phyloP scores from a whole-genome alignment of 2,329 filamentous ascomycete genomes.

The Uncinocarpus reesii region DNA sequence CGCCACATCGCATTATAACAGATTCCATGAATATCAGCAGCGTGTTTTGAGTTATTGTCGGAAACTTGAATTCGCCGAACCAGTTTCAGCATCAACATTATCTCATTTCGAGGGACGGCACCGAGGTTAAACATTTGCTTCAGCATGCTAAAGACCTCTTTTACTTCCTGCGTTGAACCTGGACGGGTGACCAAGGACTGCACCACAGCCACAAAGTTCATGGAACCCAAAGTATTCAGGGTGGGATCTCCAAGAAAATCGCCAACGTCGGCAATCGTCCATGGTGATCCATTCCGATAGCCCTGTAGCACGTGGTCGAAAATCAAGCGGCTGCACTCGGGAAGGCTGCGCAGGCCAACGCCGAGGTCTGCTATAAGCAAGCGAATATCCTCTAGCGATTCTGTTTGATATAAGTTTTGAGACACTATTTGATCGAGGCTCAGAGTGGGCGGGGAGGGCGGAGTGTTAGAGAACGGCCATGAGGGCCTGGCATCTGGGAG shows the following conservation, averaged over 20 bases:
- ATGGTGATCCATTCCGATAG: slow-evolving; percentile 9
- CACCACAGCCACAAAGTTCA: slow-evolving; percentile 28
- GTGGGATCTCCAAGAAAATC: slow-evolving; percentile 30
- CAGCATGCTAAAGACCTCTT: slow-evolving; percentile 22
- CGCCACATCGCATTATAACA: slow-evolving; percentile 30
- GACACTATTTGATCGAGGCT: neutral
- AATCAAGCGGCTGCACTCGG: slow-evolving; percentile 28
- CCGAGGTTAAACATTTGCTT: slow-evolving; percentile 28
- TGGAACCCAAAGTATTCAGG: slow-evolving; percentile 28
- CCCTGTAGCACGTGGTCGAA: slow-evolving; percentile 25
- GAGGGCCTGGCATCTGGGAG: neutral
- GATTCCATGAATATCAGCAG: slow-evolving; percentile 17
- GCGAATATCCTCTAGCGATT: slow-evolving; percentile 23
- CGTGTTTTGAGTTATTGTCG: slow-evolving; percentile 13
- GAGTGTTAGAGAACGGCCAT: neutral
- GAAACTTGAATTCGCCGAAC: slow-evolving; percentile 19
- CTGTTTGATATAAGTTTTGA: neutral
- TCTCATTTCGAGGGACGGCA: slow-evolving; percentile 26
- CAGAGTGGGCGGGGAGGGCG: too few species aligned
- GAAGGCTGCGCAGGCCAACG: slow-evolving; percentile 29
- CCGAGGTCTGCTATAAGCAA: slow-evolving; percentile 22
- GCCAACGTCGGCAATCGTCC: slow-evolving; percentile 21
- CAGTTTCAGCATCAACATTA: slow-evolving; percentile 25
- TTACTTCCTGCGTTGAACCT: slow-evolving; percentile 17
- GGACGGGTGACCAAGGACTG: slow-evolving; percentile 21